phyloP scores from a whole-genome alignment of 768 basidiomycete species.

The Suillus americanus region DNA sequence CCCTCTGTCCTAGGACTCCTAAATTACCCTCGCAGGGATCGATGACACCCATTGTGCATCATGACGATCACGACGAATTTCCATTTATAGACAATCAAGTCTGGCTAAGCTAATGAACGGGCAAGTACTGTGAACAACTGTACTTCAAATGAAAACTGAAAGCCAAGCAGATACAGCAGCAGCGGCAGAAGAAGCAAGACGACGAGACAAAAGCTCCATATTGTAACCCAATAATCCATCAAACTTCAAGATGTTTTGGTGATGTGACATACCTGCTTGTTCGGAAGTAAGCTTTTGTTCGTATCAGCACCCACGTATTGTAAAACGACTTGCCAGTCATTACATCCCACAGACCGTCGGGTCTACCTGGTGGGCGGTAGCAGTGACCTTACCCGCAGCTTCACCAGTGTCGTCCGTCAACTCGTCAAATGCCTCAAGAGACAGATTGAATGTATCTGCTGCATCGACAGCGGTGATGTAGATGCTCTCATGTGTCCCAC shows the following conservation, averaged over 20 bases:
- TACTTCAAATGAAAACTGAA: not conserved
- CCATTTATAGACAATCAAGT: not conserved
- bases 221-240: not conserved
- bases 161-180: not conserved
- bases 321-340: constrained; percentile 8
- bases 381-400: constrained; percentile 44
- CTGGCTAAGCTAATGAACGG: too few relatives aligned
- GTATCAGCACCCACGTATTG: not conserved
- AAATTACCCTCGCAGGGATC: not conserved
- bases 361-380: constrained; percentile 42
- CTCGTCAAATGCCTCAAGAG: constrained; percentile 33
- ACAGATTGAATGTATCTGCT: constrained; percentile 40
- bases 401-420: constrained; percentile 42
- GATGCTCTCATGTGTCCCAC: constrained; percentile 37
- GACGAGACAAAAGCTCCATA: not conserved
- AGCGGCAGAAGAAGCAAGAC: not conserved
- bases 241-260: not conserved
- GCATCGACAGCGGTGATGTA: constrained; percentile 53
- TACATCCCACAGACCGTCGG: constrained; percentile 49
- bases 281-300: not conserved
- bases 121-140: not conserved
- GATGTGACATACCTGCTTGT: not conserved
- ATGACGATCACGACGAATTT: not conserved
- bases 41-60: not conserved
- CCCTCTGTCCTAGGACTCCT: too few relatives aligned